phyloP scores from a whole-genome alignment of 345 rosid species.

The Streptanthus diversifolius region DNA sequence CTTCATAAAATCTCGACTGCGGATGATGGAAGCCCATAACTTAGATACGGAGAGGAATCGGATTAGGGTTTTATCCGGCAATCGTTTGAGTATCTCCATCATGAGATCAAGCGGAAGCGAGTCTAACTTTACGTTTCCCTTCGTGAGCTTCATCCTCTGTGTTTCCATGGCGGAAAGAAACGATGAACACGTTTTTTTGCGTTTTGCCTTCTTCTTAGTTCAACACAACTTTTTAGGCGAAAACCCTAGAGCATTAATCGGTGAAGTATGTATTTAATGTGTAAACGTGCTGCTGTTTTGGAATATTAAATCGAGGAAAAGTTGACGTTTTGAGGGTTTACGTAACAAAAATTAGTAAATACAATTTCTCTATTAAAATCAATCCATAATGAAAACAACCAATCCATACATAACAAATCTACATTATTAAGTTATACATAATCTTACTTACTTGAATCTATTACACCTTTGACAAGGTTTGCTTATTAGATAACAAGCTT shows the following conservation, averaged over 20 bases:
- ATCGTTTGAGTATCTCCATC: neutral
- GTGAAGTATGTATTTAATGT: neutral
- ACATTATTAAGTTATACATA: neutral
- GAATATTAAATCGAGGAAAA: neutral
- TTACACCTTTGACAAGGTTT: conserved; percentile 1
- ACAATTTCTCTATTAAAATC: neutral
- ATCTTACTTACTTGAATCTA: neutral
- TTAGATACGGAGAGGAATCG: neutral
- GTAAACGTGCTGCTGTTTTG: neutral
- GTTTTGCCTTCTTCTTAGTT: neutral
- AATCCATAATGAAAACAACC: neutral
- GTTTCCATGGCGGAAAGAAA: neutral
- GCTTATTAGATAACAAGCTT: neutral
- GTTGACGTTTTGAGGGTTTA: neutral
- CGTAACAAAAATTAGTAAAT: neutral
- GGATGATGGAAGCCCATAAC: neutral
- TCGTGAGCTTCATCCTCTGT: neutral
- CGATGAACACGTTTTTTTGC: neutral
- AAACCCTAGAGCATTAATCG: neutral
- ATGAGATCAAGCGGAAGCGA: neutral
- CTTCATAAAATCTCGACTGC: neutral
- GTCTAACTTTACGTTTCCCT: neutral
- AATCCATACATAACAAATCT: neutral
- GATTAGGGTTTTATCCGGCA: neutral
- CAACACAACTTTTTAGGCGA: neutral